These are phyloP conservation scores for Paxillus involutus DNA, from an alignment of 768 basidiomycete genomes.

Conservation along the genomic window DNA sequence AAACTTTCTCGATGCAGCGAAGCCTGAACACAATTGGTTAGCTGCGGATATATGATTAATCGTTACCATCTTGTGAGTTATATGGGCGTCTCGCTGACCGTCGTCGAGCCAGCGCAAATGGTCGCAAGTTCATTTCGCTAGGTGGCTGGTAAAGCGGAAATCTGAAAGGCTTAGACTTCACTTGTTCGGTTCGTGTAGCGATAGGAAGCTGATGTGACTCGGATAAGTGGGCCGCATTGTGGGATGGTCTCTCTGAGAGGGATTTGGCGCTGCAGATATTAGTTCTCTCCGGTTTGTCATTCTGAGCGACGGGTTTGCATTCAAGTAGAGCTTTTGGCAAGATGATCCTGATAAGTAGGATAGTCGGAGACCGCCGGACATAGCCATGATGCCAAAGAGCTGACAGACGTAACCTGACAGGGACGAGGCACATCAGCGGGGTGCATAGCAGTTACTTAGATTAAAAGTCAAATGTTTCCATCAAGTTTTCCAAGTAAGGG, in stretches of 20 bases:
- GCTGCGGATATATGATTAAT: constrained; percentile 22
- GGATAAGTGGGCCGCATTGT: neutral
- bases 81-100: constrained; percentile 19
- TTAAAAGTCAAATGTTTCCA: neutral
- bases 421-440: neutral
- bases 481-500: too few relatives aligned
- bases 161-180: constrained; percentile 1
- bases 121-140: constrained; percentile 23
- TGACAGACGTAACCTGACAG: neutral
- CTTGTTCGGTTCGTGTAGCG: constrained; percentile 18
- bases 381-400: too few relatives aligned
- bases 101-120: constrained; percentile 7
- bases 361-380: too few relatives aligned
- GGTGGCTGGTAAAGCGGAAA: constrained; percentile 26
- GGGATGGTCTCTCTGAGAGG: neutral
- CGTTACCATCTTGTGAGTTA: constrained; percentile 21
- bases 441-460: neutral
- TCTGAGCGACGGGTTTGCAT: neutral
- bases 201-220: constrained; percentile 22
- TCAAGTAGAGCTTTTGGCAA: neutral
- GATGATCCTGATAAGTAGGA: too few relatives aligned
- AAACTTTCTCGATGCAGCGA: neutral
- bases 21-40: constrained; percentile 10
- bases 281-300: neutral
- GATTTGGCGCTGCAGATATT: neutral